These are phyloP conservation scores for Nidularia pulvinata DNA, from an alignment of 768 basidiomycete genomes.

Conservation along the genomic window DNA sequence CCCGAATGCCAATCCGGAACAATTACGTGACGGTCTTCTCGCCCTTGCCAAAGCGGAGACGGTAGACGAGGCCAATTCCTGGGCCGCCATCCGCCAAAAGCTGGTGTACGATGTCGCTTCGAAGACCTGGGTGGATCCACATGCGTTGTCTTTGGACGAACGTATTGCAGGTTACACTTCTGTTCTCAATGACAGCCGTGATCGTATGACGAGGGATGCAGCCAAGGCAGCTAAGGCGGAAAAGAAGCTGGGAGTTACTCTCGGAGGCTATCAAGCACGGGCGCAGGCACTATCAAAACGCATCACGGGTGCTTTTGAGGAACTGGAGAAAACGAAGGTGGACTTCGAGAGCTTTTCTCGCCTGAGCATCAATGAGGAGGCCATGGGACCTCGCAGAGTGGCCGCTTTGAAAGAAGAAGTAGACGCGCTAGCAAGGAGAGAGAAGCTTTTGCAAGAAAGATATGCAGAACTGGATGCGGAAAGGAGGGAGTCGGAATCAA, in stretches of 20 bases:
- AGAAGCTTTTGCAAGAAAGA: slow-evolving; percentile 74
- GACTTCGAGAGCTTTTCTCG: slow-evolving; percentile 82
- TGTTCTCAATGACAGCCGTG: slow-evolving; percentile 62
- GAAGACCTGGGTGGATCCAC: slow-evolving; percentile 68
- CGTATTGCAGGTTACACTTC: slow-evolving; percentile 64
- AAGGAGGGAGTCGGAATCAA: slow-evolving; percentile 54
- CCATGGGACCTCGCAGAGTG: slow-evolving; percentile 76
- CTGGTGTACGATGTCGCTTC: slow-evolving; percentile 61
- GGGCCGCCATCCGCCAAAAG: slow-evolving; percentile 67
- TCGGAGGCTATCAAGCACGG: slow-evolving; percentile 92
- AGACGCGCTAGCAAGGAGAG: slow-evolving; percentile 72
- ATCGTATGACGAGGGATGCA: slow-evolving; percentile 79
- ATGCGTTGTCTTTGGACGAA: slow-evolving; percentile 52
- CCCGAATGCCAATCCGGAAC: slow-evolving; percentile 77
- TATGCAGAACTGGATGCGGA: slow-evolving; percentile 86
- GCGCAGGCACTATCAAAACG: slow-evolving; percentile 65
- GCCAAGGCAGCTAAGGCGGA: slow-evolving; percentile 82
- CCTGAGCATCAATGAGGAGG: slow-evolving; percentile 71
- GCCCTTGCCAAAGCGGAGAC: slow-evolving; percentile 63
- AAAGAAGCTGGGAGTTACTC: slow-evolving; percentile 84
- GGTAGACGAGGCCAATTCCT: slow-evolving; percentile 60
- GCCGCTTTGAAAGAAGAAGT: slow-evolving; percentile 88
- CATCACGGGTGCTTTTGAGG: slow-evolving; percentile 66
- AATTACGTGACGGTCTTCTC: slow-evolving; percentile 76
- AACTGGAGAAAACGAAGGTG: slow-evolving; percentile 61